Base-by-base conservation (phyloP, 805 yeast genomes). In the Candida adriatica region DNA sequence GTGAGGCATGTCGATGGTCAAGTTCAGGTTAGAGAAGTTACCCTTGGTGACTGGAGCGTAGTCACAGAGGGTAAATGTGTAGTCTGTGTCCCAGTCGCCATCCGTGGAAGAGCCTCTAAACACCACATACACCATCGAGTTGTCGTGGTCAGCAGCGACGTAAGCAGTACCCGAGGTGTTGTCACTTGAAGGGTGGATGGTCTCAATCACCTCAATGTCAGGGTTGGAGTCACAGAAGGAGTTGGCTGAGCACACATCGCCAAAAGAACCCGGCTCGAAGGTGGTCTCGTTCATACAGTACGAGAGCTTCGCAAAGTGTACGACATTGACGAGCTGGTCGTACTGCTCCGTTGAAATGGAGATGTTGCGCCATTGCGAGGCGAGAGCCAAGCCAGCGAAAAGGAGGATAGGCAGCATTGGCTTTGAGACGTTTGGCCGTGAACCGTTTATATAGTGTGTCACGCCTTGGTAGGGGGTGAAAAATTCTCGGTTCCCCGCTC, bases 91-190 rank as follows among this genome's bases (percentile, higher is more conserved):
- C 79, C 83, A 76, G 49, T 83, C 92, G 27, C 66, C 62, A n/a
- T 62, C 46, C 6, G 79, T 66, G 2, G 73, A 56, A 0, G 87
- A 73, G 6, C 92, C 92, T 55, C 86, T 66, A 43, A 76, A 77
- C 0, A 65, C 72, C 29, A 78, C 53, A 14, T 70, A 52, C 6
- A 81, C 57, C 31, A 67, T 62, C 30, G 62, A 48, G 19, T 52
- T 48, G 3, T 41, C 42, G 38, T 64, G 66, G 50, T 77, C 81
- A 6, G 66, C 58, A 10, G 75, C 72, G 16, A 73, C 61, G 46
- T 56, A 69, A 0, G 83, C 84, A 3, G 77, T 62, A 1, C 83
- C 79, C 3, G 58, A 54, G 11, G 67, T 66, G 19, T 69, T 66
- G 13, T 14, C 34, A 7, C 39, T 18, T 8, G 26, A 21, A 10